A percentile compares a stretch with the other conserved stretches of the same genome.
Conservation (phyloP, 305 asterid genomes). For the Fraxinus dipetala region DNA sequence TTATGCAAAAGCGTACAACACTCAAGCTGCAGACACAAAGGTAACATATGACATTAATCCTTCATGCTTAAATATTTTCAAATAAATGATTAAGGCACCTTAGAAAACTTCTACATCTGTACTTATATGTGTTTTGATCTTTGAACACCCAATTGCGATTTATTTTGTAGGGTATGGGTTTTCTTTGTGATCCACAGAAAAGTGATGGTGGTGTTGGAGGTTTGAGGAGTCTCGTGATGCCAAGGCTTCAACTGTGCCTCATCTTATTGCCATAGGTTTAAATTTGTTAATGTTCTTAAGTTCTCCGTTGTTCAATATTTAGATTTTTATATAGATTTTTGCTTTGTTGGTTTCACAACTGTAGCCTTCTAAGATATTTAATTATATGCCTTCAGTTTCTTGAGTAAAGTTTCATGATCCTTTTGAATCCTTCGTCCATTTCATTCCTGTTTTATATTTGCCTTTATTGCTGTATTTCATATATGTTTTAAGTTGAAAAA, state of each 20-base stretch:
- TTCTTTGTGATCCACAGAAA: constrained; percentile 35
- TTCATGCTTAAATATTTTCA: too few relatives aligned
- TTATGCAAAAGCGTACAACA: too few relatives aligned
- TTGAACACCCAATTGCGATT: constrained; percentile 21
- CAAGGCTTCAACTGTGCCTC: constrained; percentile 73
- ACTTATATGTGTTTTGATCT: not conserved
- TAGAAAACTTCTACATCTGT: too few relatives aligned
- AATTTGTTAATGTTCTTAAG: not conserved
- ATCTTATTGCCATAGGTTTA: constrained; percentile 81
- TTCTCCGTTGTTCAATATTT: not conserved
- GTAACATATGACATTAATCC: too few relatives aligned
- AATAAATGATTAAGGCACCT: too few relatives aligned
- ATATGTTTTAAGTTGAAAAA: not conserved
- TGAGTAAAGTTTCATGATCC: not conserved
- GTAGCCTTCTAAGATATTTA: not conserved
- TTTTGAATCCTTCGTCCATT: not conserved
- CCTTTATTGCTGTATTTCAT: not conserved
- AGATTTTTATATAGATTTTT: not conserved
- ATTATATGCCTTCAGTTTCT: not conserved
- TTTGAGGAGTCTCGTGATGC: constrained; percentile 70
- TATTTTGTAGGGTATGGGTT: constrained; percentile 44
- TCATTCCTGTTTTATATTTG: not conserved
- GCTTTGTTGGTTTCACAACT: not conserved
- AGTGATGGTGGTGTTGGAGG: constrained; percentile 38
- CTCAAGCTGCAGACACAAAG: too few relatives aligned